Conservation (phyloP, 2,329 filamentous ascomycete genomes). For the Cercospora berteroae region DNA sequence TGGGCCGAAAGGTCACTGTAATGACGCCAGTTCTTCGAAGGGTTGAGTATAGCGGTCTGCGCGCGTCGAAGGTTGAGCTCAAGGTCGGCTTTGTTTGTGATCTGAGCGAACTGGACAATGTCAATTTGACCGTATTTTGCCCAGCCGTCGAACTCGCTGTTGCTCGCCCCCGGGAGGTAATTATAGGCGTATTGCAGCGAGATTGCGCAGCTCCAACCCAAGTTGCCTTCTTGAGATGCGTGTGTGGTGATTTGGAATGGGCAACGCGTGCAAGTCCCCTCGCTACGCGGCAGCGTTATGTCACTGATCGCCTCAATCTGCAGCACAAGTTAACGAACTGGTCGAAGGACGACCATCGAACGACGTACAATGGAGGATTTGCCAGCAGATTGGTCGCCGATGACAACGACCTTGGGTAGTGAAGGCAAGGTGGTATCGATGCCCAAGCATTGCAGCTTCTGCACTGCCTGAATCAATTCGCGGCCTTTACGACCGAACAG, state of each 20-base stretch:
- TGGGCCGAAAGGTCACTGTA: slow-evolving; percentile 33
- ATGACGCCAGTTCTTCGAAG: slow-evolving; percentile 49
- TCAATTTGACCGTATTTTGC: slow-evolving; percentile 44
- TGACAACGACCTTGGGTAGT: slow-evolving; percentile 75
- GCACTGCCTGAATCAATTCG: slow-evolving; percentile 63
- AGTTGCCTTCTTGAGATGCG: slow-evolving; percentile 44
- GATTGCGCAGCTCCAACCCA: slow-evolving; percentile 65
- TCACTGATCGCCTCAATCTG: slow-evolving; percentile 51
- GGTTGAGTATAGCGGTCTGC: slow-evolving; percentile 74
- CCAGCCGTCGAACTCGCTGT: slow-evolving; percentile 72
- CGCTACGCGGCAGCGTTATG: slow-evolving; percentile 68
- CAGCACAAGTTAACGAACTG: background rate
- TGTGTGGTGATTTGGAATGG: slow-evolving; percentile 75
- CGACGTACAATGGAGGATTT: slow-evolving; percentile 62
- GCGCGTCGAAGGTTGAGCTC: slow-evolving; percentile 69
- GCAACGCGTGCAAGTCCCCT: slow-evolving; percentile 72
- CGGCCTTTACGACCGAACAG: slow-evolving; percentile 63
- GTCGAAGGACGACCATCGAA: background rate
- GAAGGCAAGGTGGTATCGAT: slow-evolving; percentile 66
- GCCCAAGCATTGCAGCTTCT: slow-evolving; percentile 67
- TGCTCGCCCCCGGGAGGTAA: slow-evolving; percentile 54
- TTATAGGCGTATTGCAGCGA: slow-evolving; percentile 64
- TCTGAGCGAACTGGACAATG: slow-evolving; percentile 60
- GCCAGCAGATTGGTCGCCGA: slow-evolving; percentile 81
- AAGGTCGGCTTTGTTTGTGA: slow-evolving; percentile 62